A percentile compares a stretch with the other conserved stretches of the same genome.
These are phyloP conservation scores for Candida taoyuanica DNA, from an alignment of 805 yeast genomes.

Conservation along the genomic window DNA sequence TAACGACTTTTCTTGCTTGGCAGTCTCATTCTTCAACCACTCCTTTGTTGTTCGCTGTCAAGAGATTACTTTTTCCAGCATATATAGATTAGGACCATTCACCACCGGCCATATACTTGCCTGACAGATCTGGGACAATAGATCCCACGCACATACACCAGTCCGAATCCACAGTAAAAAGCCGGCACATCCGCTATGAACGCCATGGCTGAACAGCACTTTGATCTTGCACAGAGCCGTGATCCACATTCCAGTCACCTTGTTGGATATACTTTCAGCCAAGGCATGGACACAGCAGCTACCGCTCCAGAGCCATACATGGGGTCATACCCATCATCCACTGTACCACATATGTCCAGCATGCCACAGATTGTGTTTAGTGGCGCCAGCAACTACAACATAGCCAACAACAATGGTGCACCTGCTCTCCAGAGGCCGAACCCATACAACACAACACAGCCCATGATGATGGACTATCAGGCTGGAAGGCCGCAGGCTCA, in stretches of 20 bases:
- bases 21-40: too few relatives aligned
- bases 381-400: too few relatives aligned
- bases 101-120: too few relatives aligned
- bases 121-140: too few relatives aligned
- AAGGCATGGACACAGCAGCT: neutral
- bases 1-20: too few relatives aligned
- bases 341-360: constrained; percentile 2
- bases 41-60: too few relatives aligned
- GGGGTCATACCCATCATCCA: neutral
- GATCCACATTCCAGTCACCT: neutral
- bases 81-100: too few relatives aligned
- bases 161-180: too few relatives aligned
- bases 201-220: constrained; percentile 8
- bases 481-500: neutral
- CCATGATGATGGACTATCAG: neutral
- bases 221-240: constrained; percentile 2
- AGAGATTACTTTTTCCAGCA: too few relatives aligned
- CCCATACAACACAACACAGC: neutral
- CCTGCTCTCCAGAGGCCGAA: neutral
- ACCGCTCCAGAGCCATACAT: neutral
- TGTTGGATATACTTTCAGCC: neutral
- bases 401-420: constrained; percentile 4
- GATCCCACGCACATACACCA: too few relatives aligned
- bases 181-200: too few relatives aligned
- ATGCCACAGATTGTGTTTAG: constrained; percentile 7